These are phyloP conservation scores for Endothia cerciana DNA, from an alignment of 2,329 filamentous ascomycete species.

Conservation along the genomic window DNA sequence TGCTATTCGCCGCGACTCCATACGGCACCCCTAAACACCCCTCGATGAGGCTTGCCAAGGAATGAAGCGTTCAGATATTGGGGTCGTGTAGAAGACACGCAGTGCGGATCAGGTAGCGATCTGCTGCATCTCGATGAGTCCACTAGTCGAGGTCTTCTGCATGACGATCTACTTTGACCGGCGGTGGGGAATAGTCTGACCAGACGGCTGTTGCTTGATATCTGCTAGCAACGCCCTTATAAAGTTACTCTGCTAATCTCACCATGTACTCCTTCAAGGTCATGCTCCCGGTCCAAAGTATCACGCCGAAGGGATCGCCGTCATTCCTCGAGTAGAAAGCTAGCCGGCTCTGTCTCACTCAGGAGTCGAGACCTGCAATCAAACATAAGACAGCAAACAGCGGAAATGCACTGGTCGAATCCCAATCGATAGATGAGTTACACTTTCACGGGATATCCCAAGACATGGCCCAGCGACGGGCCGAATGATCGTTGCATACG, in stretches of 20 bases:
- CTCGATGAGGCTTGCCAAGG: neutral
- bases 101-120: neutral
- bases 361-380: neutral
- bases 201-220: neutral
- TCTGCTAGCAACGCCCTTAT: neutral
- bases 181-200: neutral
- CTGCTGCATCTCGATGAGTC: neutral
- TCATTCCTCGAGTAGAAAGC: neutral
- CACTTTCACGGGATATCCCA: neutral
- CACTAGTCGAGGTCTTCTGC: neutral
- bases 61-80: neutral
- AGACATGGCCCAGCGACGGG: neutral
- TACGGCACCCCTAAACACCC: neutral
- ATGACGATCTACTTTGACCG: neutral
- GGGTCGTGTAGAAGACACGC: neutral
- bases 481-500: neutral
- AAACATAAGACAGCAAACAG: neutral
- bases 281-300: neutral
- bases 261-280: neutral
- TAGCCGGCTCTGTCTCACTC: neutral
- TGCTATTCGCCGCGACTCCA: neutral
- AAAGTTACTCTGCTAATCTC: neutral
- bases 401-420: neutral
- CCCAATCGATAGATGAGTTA: neutral
- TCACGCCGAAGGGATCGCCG: neutral